Base-by-base conservation (phyloP, 2,329 filamentous ascomycete species). In the Cytospora mali region DNA sequence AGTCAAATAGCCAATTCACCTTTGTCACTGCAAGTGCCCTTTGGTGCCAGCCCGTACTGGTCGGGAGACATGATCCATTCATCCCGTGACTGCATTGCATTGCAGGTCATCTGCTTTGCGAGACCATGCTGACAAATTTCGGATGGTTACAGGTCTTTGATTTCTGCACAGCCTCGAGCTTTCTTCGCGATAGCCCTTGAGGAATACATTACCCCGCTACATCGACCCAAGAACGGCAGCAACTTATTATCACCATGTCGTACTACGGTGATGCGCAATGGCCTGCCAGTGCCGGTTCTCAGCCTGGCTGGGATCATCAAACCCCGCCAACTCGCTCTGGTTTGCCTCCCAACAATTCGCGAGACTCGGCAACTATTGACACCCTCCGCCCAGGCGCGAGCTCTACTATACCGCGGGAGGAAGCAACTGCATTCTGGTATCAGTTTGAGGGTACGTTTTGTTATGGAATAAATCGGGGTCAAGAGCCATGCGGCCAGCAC, bases 371-470 rank as follows among this genome's bases (percentile, higher is more conserved):
- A 39, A 27, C 27, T 51, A 58, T 53, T 66, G 27, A 61, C 59
- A n/a, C 18, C 21, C 5, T 31, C 28, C 13, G 55, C 25, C 42
- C 62, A 75, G 73, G 73, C 65, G 70, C 75, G 35, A 76, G 70
- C 67, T 76, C 75, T 6, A 70, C 70, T 25, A 71, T 75, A 58
- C 74, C 75, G 11, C 69, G 71, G 56, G 71, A 74, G 62, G 74
- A 73, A 49, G 64, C 73, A 23, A 61, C 70, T 18, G 74, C 75
- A 10, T 76, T 76, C 58, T 60, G 67, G 51, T 71, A 75, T 62
- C 75, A 76, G 59, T 62, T 75, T 31, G 74, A 76, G 69, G 74
- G 74, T 75, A 74, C 58, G 74, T 75, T 39, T n/a, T 58, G 51
- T 67, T 71, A n/a, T 52, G 55, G 35, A n/a, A 11, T 27, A 2